Percentiles rank a stretch among this genome's conserved stretches.
phyloP scores from a whole-genome alignment of 441 rosid genomes.

The Bocquillonia castaneifolia region DNA sequence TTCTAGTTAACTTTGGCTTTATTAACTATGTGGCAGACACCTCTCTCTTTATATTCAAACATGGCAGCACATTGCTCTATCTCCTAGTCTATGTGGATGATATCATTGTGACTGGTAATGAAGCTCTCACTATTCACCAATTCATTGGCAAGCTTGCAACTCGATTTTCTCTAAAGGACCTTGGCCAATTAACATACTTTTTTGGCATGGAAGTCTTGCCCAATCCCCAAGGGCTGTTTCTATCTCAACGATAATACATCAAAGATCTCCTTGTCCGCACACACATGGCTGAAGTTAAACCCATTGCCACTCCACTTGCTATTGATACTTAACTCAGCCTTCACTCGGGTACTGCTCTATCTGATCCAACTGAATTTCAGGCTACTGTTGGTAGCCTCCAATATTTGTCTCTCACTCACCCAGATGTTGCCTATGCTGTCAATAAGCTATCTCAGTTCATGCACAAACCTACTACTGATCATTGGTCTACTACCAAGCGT shows the following conservation, averaged over 20 bases:
- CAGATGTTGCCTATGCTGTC: neutral
- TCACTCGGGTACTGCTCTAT: too few relatives aligned
- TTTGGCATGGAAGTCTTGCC: neutral
- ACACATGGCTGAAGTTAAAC: neutral
- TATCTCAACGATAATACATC: neutral
- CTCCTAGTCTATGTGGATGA: neutral
- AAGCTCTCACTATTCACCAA: neutral
- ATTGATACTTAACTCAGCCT: neutral
- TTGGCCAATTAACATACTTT: neutral
- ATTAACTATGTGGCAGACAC: neutral
- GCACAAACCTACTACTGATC: neutral
- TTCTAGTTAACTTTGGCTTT: neutral
- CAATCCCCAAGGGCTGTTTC: neutral
- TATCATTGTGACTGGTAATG: neutral
- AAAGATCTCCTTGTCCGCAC: neutral
- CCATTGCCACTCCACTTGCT: neutral
- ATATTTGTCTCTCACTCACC: neutral
- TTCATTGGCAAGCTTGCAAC: neutral
- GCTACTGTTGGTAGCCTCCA: neutral
- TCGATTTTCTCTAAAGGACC: slow-evolving; percentile 1
- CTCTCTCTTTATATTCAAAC: neutral
- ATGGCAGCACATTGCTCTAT: neutral
- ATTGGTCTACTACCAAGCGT: neutral
- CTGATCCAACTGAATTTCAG: too few relatives aligned
- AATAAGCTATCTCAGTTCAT: too few relatives aligned